Conservation (phyloP, 1,284 basidiomycete genomes). For the Microbotryum intermedium region DNA sequence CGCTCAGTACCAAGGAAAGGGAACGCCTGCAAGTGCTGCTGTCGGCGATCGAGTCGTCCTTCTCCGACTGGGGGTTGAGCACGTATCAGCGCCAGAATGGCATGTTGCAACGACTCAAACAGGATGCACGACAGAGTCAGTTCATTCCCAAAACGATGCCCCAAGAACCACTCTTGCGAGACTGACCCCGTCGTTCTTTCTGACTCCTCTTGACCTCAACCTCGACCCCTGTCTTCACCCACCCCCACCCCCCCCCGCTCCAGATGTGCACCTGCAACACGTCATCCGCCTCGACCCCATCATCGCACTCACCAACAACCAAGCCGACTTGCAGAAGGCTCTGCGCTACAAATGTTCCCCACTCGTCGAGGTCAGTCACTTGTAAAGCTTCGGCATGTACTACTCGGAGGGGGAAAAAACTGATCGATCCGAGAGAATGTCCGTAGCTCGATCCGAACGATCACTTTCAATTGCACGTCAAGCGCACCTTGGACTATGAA, state of each 20-base stretch:
- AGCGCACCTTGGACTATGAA: conserved; percentile 5
- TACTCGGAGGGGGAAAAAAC: accelerated
- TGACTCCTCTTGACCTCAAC: not conserved
- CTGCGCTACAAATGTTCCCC: conserved; percentile 4
- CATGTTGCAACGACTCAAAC: conserved; percentile 1
- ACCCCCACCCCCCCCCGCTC: not conserved
- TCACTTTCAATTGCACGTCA: conserved; percentile 21
- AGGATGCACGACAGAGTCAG: conserved; percentile 3
- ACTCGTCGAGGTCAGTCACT: conserved; percentile 18
- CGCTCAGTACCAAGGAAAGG: not conserved
- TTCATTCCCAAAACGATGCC: not conserved
- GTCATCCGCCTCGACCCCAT: conserved; percentile 15
- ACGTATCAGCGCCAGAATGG: not conserved
- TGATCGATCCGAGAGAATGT: not conserved
- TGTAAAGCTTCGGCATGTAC: too few relatives aligned
- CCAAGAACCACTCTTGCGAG: not conserved
- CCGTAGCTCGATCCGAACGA: conserved; percentile 20
- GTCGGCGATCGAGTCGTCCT: conserved; percentile 2
- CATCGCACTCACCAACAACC: conserved; percentile 8
- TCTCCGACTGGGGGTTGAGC: conserved; percentile 23
- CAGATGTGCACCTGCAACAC: conserved; percentile 27
- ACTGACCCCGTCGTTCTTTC: not conserved
- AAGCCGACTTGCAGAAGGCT: conserved; percentile 26
- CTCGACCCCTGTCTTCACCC: too few relatives aligned
- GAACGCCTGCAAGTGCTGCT: conserved; percentile 16